A percentile compares a stretch with the other conserved stretches of the same genome.
These are phyloP conservation scores for Wickerhamomyces sp. DNA, from an alignment of 1,139 yeast species.

Conservation along the genomic window DNA sequence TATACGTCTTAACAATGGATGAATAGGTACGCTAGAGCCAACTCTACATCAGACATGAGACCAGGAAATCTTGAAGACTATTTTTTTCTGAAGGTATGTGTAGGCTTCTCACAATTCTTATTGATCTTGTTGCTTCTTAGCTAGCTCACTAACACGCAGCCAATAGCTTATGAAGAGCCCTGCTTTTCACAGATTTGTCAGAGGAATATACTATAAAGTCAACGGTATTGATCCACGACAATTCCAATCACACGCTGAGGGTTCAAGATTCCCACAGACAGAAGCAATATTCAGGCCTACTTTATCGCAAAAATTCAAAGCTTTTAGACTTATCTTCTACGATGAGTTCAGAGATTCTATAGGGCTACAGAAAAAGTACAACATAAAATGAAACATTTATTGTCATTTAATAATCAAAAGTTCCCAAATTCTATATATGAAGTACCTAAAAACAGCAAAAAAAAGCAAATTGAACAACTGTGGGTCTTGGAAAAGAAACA, in stretches of 20 bases:
- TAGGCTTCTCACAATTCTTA: not conserved
- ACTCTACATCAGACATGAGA: no score
- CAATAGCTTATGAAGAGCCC: constrained; percentile 50
- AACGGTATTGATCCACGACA: constrained; percentile 45
- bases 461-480: not conserved
- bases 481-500: no score
- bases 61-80: constrained; percentile 38
- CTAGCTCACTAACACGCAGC: not conserved
- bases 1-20: no score
- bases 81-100: constrained; percentile 31
- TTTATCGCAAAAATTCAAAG: constrained; percentile 48
- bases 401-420: no score
- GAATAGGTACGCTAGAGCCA: no score
- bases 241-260: constrained; percentile 21
- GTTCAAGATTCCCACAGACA: constrained; percentile 22
- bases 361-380: constrained; percentile 33
- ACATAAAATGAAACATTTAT: constrained; percentile 6
- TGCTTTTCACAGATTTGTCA: constrained; percentile 65
- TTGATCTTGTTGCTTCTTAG: not conserved
- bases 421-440: not conserved
- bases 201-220: constrained; percentile 55
- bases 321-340: constrained; percentile 55
- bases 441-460: not conserved
- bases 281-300: constrained; percentile 41
- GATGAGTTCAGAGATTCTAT: constrained; percentile 58